Percentiles rank a stretch among this genome's conserved stretches.
phyloP scores from a whole-genome alignment of 2,329 filamentous ascomycete genomes.

The Penicillium sp. region DNA sequence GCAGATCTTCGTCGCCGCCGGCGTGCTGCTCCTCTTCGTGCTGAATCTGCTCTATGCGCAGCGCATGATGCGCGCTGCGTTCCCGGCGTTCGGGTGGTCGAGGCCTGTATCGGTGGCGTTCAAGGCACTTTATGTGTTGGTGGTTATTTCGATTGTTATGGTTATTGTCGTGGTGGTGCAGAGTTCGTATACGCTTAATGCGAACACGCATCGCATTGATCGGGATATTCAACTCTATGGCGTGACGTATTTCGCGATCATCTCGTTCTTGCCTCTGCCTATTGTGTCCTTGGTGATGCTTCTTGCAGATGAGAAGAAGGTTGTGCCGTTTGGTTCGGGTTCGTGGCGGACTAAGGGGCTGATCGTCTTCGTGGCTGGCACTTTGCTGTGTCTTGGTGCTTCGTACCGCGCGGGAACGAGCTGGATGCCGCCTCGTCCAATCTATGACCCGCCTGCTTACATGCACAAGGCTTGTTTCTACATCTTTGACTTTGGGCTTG shows the following conservation, averaged over 20 bases:
- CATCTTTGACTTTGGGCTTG: slow-evolving; percentile 73
- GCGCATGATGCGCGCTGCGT: slow-evolving; percentile 71
- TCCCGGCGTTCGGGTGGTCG: slow-evolving; percentile 72
- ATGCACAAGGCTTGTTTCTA: slow-evolving; percentile 74
- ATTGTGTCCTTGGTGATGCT: slow-evolving; percentile 53
- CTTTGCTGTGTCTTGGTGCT: slow-evolving; percentile 68
- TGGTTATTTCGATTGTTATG: slow-evolving; percentile 63
- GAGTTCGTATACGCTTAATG: slow-evolving; percentile 65
- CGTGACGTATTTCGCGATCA: slow-evolving; percentile 61
- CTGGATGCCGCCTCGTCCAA: slow-evolving; percentile 55
- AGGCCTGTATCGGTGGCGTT: slow-evolving; percentile 55
- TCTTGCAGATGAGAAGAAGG: slow-evolving; percentile 45
- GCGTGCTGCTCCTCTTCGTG: slow-evolving; percentile 73
- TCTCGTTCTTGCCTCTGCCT: slow-evolving; percentile 67
- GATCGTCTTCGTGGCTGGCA: slow-evolving; percentile 61
- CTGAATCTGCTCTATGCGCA: slow-evolving; percentile 77
- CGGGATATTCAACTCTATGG: slow-evolving; percentile 66
- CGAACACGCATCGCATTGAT: slow-evolving; percentile 52
- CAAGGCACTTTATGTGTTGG: slow-evolving; percentile 58
- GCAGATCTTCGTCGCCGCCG: slow-evolving; percentile 70
- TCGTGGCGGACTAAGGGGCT: slow-evolving; percentile 66
- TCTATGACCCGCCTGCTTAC: slow-evolving; percentile 65
- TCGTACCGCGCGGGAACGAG: slow-evolving; percentile 64
- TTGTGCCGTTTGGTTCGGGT: slow-evolving; percentile 68
- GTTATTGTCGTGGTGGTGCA: slow-evolving; percentile 67